Evolutionary conservation across 2,329 filamentous ascomycete species (phyloP).

Genomic region (Paraconiothyrium brasiliense): DNA sequence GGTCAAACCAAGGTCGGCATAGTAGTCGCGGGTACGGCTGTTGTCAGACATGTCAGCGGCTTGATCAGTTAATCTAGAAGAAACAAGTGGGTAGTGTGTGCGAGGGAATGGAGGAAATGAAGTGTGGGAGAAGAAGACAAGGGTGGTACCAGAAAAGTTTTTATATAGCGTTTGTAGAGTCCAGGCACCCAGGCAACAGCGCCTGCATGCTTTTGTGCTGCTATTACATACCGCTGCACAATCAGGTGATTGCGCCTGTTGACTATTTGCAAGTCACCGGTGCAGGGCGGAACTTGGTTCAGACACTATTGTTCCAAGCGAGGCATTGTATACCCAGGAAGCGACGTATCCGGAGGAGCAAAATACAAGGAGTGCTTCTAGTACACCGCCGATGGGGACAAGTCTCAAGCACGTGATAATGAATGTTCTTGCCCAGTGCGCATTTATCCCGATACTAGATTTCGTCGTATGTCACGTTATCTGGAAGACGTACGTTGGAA

Average conservation of each 20-base stretch:
- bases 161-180: background rate
- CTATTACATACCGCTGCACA: background rate
- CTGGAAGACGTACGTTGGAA: no score
- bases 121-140: background rate
- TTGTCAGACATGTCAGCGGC: slow-evolving; percentile 19
- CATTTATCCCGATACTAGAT: no score
- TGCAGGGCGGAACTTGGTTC: background rate
- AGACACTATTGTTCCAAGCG: background rate
- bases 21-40: slow-evolving; percentile 73
- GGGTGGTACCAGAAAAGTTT: background rate
- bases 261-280: background rate
- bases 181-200: slow-evolving; percentile 9
- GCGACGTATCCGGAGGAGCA: no score
- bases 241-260: background rate
- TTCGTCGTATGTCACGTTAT: no score
- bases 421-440: no score
- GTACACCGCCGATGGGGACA: no score
- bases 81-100: background rate
- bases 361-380: no score
- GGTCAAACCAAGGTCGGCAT: slow-evolving; percentile 80
- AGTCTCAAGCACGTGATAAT: no score
- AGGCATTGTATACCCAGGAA: background rate
- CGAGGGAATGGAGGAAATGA: background rate
- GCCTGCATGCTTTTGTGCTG: background rate
- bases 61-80: no score